Evolutionary conservation across 192 early-diverging fungal genomes (phyloP).

Genomic region (Coemansia sp.): DNA sequence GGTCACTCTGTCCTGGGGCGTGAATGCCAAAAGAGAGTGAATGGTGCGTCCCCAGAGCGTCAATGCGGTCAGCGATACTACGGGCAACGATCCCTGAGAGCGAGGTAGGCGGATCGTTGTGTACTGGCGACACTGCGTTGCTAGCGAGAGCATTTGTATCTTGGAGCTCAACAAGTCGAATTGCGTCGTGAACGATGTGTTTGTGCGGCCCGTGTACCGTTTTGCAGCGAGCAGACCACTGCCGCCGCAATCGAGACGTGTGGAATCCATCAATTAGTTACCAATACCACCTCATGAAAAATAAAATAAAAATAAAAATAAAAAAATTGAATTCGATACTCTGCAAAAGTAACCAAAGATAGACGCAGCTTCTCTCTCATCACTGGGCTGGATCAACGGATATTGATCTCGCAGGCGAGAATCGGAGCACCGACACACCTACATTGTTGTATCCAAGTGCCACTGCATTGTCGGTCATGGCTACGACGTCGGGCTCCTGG

Average conservation of each 20-base stretch:
- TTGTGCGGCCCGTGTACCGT: slow-evolving; percentile 29
- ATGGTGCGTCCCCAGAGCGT: slow-evolving; percentile 50
- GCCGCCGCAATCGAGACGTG: slow-evolving; percentile 3
- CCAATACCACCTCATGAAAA: not conserved
- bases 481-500: not conserved
- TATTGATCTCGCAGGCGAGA: not conserved
- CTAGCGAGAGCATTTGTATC: slow-evolving; percentile 50
- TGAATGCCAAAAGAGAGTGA: slow-evolving; percentile 42
- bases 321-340: not conserved
- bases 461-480: slow-evolving; percentile 15
- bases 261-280: slow-evolving; percentile 5
- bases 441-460: not conserved
- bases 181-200: slow-evolving; percentile 16
- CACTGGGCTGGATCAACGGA: not conserved
- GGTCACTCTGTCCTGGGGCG: slow-evolving; percentile 42
- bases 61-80: slow-evolving; percentile 33
- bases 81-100: slow-evolving; percentile 40
- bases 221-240: slow-evolving; percentile 7
- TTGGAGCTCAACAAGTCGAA: slow-evolving; percentile 37
- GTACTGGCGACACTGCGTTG: slow-evolving; percentile 41
- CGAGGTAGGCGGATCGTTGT: slow-evolving; percentile 36
- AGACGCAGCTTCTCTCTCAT: not conserved
- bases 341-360: not conserved
- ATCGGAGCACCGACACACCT: not conserved
- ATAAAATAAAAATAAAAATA: not conserved